A percentile compares a stretch with the other conserved stretches of the same genome.
phyloP scores from a whole-genome alignment of 805 yeast genomes.

The Saccharomycopsis schoenii region DNA sequence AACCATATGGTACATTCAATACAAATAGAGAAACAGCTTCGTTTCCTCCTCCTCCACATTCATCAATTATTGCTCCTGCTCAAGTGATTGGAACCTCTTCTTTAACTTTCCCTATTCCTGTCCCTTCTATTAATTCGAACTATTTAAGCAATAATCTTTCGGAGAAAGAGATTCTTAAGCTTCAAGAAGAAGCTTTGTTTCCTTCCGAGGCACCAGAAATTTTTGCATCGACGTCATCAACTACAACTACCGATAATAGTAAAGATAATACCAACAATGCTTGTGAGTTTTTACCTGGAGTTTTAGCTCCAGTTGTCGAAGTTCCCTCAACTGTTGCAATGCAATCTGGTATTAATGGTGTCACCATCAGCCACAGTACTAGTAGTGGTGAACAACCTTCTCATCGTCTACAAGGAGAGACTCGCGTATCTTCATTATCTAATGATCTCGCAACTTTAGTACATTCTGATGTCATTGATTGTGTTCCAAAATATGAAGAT shows the following conservation, averaged over 20 bases:
- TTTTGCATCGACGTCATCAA: not conserved
- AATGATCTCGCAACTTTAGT: not conserved
- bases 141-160: conserved; percentile 22
- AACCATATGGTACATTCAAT: not conserved
- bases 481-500: conserved; percentile 14
- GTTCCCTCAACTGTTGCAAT: not conserved
- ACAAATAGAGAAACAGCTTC: not conserved
- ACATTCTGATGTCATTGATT: conserved; percentile 12
- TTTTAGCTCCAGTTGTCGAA: not conserved
- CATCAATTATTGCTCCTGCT: conserved; percentile 1
- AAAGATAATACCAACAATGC: not conserved
- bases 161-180: conserved; percentile 49
- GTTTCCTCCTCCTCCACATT: conserved; percentile 8
- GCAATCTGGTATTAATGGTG: not conserved
- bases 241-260: not conserved
- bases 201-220: conserved; percentile 46
- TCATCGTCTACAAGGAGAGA: not conserved
- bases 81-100: not conserved
- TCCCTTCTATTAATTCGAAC: not conserved
- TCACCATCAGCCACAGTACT: not conserved
- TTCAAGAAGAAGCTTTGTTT: conserved; percentile 46
- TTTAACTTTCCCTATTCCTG: not conserved
- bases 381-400: not conserved
- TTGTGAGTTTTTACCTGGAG: not conserved
- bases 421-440: not conserved